Percentiles rank a stretch among this genome's conserved stretches.
phyloP scores from a whole-genome alignment of 2,329 filamentous ascomycete species.

The Alternaria alternata region DNA sequence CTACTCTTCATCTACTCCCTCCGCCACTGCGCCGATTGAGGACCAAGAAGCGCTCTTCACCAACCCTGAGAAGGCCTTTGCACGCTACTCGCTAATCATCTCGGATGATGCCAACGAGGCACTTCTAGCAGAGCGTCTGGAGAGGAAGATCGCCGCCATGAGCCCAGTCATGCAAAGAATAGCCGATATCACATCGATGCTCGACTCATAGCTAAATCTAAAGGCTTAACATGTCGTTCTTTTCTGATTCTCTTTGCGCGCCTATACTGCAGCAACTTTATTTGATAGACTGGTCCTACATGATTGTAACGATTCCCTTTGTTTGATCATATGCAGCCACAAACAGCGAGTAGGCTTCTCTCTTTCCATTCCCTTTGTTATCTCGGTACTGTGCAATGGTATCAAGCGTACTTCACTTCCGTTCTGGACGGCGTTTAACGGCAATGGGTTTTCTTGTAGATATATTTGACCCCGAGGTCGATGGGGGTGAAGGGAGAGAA shows the following conservation, averaged over 20 bases:
- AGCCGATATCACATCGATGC: slow-evolving; percentile 45
- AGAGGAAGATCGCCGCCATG: slow-evolving; percentile 47
- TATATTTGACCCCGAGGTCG: slow-evolving; percentile 11
- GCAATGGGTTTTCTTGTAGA: slow-evolving; percentile 14
- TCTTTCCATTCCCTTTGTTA: slow-evolving; percentile 12
- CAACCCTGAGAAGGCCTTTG: slow-evolving; percentile 69
- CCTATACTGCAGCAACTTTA: slow-evolving; percentile 8
- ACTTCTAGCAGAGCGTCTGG: slow-evolving; percentile 43
- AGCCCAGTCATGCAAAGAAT: slow-evolving; percentile 45
- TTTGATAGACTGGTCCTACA: slow-evolving; percentile 36
- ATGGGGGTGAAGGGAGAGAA: not conserved
- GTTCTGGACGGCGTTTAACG: slow-evolving; percentile 11
- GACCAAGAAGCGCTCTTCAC: slow-evolving; percentile 54
- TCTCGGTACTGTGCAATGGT: not conserved
- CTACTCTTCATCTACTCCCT: slow-evolving; percentile 54
- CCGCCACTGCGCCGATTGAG: slow-evolving; percentile 48
- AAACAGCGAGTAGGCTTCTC: slow-evolving; percentile 5
- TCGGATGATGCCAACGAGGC: slow-evolving; percentile 57
- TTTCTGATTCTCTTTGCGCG: slow-evolving; percentile 6
- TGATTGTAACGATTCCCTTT: slow-evolving; percentile 45
- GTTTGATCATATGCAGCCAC: slow-evolving; percentile 21
- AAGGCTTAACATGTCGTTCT: not conserved
- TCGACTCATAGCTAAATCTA: slow-evolving; percentile 37
- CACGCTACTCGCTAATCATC: slow-evolving; percentile 71
- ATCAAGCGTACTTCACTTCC: slow-evolving; percentile 8